Conservation (phyloP, 2,329 filamentous ascomycete genomes). For the Arthrobotrys entomopaga region DNA sequence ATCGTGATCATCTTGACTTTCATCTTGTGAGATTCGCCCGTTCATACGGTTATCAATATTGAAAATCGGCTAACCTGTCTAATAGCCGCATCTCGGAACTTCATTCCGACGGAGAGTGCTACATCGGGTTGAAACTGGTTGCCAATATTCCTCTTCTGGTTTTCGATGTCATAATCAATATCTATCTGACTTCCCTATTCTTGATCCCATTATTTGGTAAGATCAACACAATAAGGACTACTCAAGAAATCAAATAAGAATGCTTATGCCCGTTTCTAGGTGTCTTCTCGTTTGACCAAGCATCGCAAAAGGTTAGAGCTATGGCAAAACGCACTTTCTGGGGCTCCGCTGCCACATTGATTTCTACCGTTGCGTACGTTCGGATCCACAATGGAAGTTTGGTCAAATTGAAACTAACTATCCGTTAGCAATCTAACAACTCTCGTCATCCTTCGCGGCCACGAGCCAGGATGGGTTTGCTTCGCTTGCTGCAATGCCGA, state of each 20-base stretch:
- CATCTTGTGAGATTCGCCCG: conserved; percentile 66
- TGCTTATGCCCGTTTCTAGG: conserved; percentile 30
- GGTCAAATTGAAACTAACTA: conserved; percentile 12
- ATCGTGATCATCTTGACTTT: conserved; percentile 70
- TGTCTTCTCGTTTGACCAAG: conserved; percentile 56
- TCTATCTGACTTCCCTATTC: conserved; percentile 73
- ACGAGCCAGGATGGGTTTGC: conserved; percentile 73
- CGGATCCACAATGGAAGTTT: not conserved
- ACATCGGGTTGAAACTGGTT: conserved; percentile 71
- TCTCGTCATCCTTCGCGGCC: conserved; percentile 69
- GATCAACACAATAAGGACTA: conserved; percentile 39
- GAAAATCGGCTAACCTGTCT: not conserved
- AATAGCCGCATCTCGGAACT: conserved; percentile 69
- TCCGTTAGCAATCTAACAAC: conserved; percentile 68
- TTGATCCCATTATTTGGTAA: conserved; percentile 70
- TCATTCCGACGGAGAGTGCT: conserved; percentile 67
- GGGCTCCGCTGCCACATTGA: conserved; percentile 69
- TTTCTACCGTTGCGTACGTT: conserved; percentile 69
- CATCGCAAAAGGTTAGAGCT: conserved; percentile 62
- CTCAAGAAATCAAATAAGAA: no score
- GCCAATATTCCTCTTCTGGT: conserved; percentile 72
- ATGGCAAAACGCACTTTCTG: conserved; percentile 71
- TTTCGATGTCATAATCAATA: conserved; percentile 71
- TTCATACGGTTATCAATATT: not conserved
- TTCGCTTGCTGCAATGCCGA: conserved; percentile 74